Evolutionary conservation across 139 green algal genomes (phyloP), one percentile per base, ranked within the genome.

Genomic region (Chlamydomonas incerta): DNA sequence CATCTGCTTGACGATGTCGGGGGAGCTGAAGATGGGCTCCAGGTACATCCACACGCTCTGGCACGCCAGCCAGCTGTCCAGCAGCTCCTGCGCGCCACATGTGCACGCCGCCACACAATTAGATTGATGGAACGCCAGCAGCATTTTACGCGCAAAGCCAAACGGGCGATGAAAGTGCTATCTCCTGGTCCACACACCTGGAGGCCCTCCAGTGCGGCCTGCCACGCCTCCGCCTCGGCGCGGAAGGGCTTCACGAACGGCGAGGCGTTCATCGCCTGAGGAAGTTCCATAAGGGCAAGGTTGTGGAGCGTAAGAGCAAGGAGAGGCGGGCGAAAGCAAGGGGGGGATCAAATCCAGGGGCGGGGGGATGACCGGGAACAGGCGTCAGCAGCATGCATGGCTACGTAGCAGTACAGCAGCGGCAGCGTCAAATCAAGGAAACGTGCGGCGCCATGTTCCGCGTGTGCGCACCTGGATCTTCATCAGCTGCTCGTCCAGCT

Each of bases 1-100:
- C 93, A 98, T 96, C 91, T 98, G 95, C 81, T 95, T 94, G 68
- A 96, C 89, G 91, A 98, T 98, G 90, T 98, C 95, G 17, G 94
- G 92, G 8, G 90, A 94, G 65, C 60, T 88, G 88, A 98, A 98
- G 86, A 98, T 97, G 82, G 95, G 95, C 74, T 97, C 94, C 81
- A 98, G 88, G 91, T 98, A 98, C 90, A 95, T 93, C 95, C 95
- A 98, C 23, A 92, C 95, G 68, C 87, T 83, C 85, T 96, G 94
- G 85, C 94, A 96, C 23, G 88, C 81, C 46, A 96, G 91, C 95
- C 95, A 97, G 72, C 95, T 94, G 88, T 98, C 95, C 74, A 98
- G 75, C 74, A 96, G 77, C 20, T 97, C 94, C 88, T 96, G 94
- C 29, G 21, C 52, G 52, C 52, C 52, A 58, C 15, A 58, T 23